Evolutionary conservation across 768 basidiomycete species (phyloP), one percentile per base, ranked within the genome.

Genomic region (Boletus pseudo-olivaceus): DNA sequence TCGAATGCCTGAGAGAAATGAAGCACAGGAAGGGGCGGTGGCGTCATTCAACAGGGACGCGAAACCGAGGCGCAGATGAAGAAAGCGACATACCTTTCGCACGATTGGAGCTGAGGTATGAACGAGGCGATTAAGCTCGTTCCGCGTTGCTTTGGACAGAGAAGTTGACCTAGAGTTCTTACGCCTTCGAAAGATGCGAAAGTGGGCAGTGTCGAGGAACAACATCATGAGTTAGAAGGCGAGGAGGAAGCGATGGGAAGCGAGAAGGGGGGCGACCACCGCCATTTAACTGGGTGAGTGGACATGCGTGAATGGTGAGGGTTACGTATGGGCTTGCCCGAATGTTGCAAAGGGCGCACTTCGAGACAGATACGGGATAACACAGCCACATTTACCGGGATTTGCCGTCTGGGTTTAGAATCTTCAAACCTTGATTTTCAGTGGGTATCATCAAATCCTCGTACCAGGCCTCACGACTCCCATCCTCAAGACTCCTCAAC

Each of bases 401-500:
- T 1, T 53, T 52, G 11, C 68, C 68, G 55, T 40, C 73, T 58
- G 75, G 67, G 72, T 45, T 58, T 58, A 0, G 69, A 64, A 11
- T 0, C 12, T 51, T 43, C 58, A 68, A 76, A 76, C 75, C 65
- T 73, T 76, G 59, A 70, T 67, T 72, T 72, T 55, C 56, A 54
- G 62, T 62, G 61, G 26, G 68, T 74, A 81, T 84, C 83, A 84
- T 82, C 83, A 76, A 71, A 76, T 70, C 74, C 60, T 72, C 63
- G 65, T 64, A 46, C 67, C 19, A 19, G 7, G 14, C 19, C 15
- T 46, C 73, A 75, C 40, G 15, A 45, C 59, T 51, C 68, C 71
- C 74, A 79, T 78, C 82, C 78, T 85, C 84, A 87, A 87, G 81
- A 82, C 83, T 76, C 67, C 75, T 76, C 78, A 77, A 76, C 76